A percentile compares a stretch with the other conserved stretches of the same genome.
phyloP scores from a whole-genome alignment of 306 rosid species.

The Medicago lupulina region DNA sequence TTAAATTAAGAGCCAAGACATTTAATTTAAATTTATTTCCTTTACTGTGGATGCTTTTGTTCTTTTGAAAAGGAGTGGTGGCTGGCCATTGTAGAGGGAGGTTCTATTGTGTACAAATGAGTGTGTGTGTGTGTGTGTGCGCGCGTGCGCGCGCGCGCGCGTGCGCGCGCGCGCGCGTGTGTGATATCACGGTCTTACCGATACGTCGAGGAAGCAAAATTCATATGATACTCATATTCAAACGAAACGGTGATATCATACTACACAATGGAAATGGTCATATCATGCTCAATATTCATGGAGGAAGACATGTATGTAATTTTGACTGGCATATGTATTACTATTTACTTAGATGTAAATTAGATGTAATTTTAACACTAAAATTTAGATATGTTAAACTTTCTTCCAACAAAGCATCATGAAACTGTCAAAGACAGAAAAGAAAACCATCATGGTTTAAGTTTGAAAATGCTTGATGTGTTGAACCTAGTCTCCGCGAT shows the following conservation, averaged over 20 bases:
- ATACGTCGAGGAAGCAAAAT: constrained; percentile 68
- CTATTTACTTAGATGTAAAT: background rate
- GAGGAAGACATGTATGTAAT: constrained; percentile 16
- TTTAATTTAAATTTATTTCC: constrained; percentile 8
- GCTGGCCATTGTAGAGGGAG: background rate
- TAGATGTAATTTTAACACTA: constrained; percentile 18
- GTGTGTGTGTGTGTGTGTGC: too few species aligned
- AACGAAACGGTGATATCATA: background rate
- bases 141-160: too few species aligned
- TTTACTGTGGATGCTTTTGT: background rate
- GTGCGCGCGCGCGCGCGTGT: too few species aligned
- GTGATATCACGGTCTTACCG: constrained; percentile 50
- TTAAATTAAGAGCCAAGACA: constrained; percentile 3
- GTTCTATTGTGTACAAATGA: background rate
- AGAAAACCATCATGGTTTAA: too few species aligned
- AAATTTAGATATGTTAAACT: constrained; percentile 33
- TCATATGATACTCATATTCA: background rate
- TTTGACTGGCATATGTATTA: constrained; percentile 1
- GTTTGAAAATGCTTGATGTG: too few species aligned
- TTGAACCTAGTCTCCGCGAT: too few species aligned
- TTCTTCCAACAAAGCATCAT: too few species aligned
- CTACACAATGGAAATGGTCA: constrained; percentile 20
- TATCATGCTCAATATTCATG: constrained; percentile 3
- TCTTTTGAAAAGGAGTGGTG: constrained; percentile 4
- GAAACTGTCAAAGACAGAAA: too few species aligned